Evolutionary conservation across 768 basidiomycete species (phyloP).

Genomic region (Podaxis sp.): DNA sequence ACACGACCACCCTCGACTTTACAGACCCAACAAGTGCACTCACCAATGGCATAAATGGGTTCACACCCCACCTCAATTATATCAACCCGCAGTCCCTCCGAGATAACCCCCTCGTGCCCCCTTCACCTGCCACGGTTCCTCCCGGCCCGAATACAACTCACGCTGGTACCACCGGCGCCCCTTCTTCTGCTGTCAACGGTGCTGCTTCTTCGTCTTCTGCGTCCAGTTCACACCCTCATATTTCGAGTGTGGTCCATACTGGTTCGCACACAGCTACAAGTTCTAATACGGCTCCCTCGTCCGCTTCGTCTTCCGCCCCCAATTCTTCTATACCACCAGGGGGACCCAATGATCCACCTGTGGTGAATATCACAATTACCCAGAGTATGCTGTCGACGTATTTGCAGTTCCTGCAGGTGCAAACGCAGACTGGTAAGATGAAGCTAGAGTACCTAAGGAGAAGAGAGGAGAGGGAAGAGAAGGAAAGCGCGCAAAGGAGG

Average conservation of each 20-base stretch:
- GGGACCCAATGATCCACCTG: conserved; percentile 14
- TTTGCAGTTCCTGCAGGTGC: conserved; percentile 62
- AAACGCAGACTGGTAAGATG: conserved; percentile 67
- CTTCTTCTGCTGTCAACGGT: conserved; percentile 13
- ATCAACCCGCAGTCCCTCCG: conserved; percentile 42
- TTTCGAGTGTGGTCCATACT: conserved; percentile 14
- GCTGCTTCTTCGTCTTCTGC: conserved; percentile 6
- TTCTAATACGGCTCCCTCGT: conserved; percentile 15
- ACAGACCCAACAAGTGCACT: conserved; percentile 29
- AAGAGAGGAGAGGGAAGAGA: conserved; percentile 69
- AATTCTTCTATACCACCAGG: conserved; percentile 17
- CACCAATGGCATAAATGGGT: conserved; percentile 27
- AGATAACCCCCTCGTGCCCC: conserved; percentile 27
- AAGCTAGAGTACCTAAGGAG: conserved; percentile 69
- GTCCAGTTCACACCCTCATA: conserved; percentile 5
- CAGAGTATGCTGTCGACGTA: conserved; percentile 58
- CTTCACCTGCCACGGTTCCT: conserved; percentile 25
- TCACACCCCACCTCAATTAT: conserved; percentile 32
- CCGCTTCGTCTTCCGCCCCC: conserved; percentile 15
- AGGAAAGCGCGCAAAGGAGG: conserved; percentile 48
- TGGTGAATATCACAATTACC: conserved; percentile 48
- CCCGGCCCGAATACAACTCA: conserved; percentile 18
- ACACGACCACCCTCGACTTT: conserved; percentile 32
- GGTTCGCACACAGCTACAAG: conserved; percentile 16
- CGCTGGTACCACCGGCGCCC: conserved; percentile 7